These are phyloP conservation scores for Mycena polygramma DNA, from an alignment of 768 basidiomycete genomes.

Conservation along the genomic window DNA sequence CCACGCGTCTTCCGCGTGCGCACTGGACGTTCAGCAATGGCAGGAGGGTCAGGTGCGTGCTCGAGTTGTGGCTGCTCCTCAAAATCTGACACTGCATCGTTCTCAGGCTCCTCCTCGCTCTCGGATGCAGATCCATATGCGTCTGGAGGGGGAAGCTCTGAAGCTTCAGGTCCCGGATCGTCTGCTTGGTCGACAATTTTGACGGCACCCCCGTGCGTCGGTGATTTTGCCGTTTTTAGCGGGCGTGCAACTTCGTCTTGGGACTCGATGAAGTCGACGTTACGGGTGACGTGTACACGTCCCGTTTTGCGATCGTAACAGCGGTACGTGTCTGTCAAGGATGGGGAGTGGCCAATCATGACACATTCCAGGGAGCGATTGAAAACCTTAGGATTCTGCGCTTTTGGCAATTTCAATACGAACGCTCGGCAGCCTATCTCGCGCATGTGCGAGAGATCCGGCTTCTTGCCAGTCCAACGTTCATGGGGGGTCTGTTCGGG, in stretches of 20 bases:
- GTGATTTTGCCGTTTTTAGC: too few species aligned
- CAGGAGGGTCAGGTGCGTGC: background rate
- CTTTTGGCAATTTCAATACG: slow-evolving; percentile 14
- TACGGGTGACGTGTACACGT: slow-evolving; percentile 1
- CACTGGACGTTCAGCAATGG: background rate
- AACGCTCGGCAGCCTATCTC: slow-evolving; percentile 19
- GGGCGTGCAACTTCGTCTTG: slow-evolving; percentile 11
- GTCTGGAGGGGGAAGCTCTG: too few species aligned
- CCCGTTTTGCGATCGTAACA: slow-evolving; percentile 10
- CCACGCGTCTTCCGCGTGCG: background rate
- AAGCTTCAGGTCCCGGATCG: background rate
- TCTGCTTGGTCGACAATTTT: background rate
- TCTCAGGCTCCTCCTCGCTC: too few species aligned
- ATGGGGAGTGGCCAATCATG: slow-evolving; percentile 6
- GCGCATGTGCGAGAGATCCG: slow-evolving; percentile 12
- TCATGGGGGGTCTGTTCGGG: slow-evolving; percentile 9
- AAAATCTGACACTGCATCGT: too few species aligned
- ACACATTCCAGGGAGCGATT: slow-evolving; percentile 20
- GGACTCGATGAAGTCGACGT: slow-evolving; percentile 14
- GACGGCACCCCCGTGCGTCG: background rate
- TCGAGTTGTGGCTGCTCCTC: background rate
- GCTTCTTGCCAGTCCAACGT: slow-evolving; percentile 8
- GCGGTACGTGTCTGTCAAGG: background rate
- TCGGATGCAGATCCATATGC: too few species aligned
- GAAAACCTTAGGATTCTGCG: background rate